Conservation (phyloP, 805 yeast species). For the Barnettozyma wickerhamii region DNA sequence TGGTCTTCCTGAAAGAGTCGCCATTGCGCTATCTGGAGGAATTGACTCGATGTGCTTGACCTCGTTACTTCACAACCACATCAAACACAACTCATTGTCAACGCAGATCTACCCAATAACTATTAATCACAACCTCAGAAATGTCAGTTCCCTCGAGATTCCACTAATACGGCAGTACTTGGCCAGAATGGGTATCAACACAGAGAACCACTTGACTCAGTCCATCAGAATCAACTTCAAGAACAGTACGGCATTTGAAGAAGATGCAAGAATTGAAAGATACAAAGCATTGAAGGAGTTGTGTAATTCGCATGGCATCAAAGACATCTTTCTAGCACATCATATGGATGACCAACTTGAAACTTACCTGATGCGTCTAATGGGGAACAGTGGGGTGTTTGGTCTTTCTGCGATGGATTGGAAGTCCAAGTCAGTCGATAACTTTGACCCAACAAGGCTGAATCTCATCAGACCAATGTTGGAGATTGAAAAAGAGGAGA, state of each 20-base stretch:
- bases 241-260: slow-evolving; percentile 42
- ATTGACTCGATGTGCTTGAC: slow-evolving; percentile 75
- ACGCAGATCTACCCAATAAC: slow-evolving; percentile 51
- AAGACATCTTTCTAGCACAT: slow-evolving; percentile 57
- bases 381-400: slow-evolving; percentile 39
- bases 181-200: slow-evolving; percentile 12
- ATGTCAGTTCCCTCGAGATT: slow-evolving; percentile 23
- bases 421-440: slow-evolving; percentile 17
- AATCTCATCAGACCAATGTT: slow-evolving; percentile 51
- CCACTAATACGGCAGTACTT: slow-evolving; percentile 22
- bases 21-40: slow-evolving; percentile 73
- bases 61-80: slow-evolving; percentile 39
- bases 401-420: slow-evolving; percentile 57
- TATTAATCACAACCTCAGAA: slow-evolving; percentile 58
- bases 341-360: slow-evolving; percentile 71
- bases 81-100: slow-evolving; percentile 23
- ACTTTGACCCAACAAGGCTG: slow-evolving; percentile 17
- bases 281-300: slow-evolving; percentile 38
- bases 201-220: slow-evolving; percentile 28
- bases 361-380: slow-evolving; percentile 55
- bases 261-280: slow-evolving; percentile 53
- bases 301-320: slow-evolving; percentile 33
- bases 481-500: slow-evolving; percentile 36
- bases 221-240: slow-evolving; percentile 24
- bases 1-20: slow-evolving; percentile 30